Base-by-base conservation (phyloP, 2,329 filamentous ascomycete genomes). In the Pseudocercospora crystallina region DNA sequence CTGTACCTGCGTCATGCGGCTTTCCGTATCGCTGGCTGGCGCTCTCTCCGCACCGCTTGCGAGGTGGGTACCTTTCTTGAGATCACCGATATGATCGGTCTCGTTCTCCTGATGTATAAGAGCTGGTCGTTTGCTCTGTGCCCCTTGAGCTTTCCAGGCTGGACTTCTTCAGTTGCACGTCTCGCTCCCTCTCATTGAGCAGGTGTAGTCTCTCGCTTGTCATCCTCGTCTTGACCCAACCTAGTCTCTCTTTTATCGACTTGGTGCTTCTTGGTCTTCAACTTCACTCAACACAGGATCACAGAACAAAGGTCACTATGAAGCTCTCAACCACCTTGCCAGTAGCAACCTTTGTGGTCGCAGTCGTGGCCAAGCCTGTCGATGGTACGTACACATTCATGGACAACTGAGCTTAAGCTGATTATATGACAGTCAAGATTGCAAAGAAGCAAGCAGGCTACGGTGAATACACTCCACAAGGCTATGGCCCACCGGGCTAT, bases 131-230 rank as follows among this genome's bases (percentile, higher is more conserved):
- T 32, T n/a, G 11, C 13, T 47, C 43, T 26, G 43, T 43, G 34
- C 26, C 38, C 9, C 8, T 9, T 15, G 17, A 20, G 40, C 38
- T 47, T 33, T 39, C 43, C 14, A n/a, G 17, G 39, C 3, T 29
- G 37, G 10, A 12, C 38, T 33, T 13, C 42, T 30, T 33, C 37
- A 47, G 20, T 26, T 3, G 20, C 37, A 35, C 33, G 33, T 35
- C 12, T 35, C 12, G 43, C 43, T 51, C 49, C 32, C 49, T 14
- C 13, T 51, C 49, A 43, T 37, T 47, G 49, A 37, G 43, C 37
- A 33, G 12, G 5, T 35, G 3, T 5, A 7, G 40, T 43, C 40
- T 8, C 29, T 49, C 39, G 33, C 40, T 32, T 49, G 9, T 20
- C 26, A 10, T 30, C 14, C 11, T 20, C 1, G 30, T 5, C 4